A percentile compares a stretch with the other conserved stretches of the same genome.
phyloP scores from a whole-genome alignment of 177 flowering plant species.

The Vitis hybrid region DNA sequence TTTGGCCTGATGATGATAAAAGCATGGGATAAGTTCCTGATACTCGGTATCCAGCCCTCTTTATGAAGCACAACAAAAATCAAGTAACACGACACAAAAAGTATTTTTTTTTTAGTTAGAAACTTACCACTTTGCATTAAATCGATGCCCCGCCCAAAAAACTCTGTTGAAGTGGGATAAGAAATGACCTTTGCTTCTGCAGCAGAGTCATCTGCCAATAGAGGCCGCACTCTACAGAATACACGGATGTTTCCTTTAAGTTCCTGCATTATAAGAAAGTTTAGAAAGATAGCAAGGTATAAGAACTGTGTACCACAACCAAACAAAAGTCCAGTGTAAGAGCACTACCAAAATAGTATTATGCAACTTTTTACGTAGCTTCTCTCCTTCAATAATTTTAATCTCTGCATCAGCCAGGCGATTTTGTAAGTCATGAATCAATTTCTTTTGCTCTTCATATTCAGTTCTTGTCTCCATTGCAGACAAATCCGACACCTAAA shows the following conservation, averaged over 20 bases:
- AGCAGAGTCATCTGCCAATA: conserved; percentile 72
- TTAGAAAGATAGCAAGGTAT: not conserved
- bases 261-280: conserved; percentile 54
- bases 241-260: conserved; percentile 96
- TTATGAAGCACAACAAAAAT: not conserved
- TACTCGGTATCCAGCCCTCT: not conserved
- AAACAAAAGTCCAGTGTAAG: not conserved
- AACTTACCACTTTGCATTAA: conserved; percentile 70
- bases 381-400: conserved; percentile 83
- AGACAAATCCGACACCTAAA: conserved; percentile 60
- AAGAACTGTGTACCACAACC: not conserved
- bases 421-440: conserved; percentile 51
- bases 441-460: conserved; percentile 60
- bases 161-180: conserved; percentile 74
- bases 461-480: conserved; percentile 51
- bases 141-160: conserved; percentile 81
- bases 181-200: conserved; percentile 52
- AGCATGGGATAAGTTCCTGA: not conserved
- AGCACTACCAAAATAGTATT: conserved; percentile 79
- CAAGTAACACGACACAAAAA: not conserved
- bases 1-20: conserved; percentile 62
- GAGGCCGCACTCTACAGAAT: conserved; percentile 94
- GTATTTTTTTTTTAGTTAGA: not conserved
- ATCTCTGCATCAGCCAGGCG: conserved; percentile 71
- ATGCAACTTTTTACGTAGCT: conserved; percentile 81